Conservation (phyloP, 164 flowering plant species). For the Nelumbo lutea region DNA sequence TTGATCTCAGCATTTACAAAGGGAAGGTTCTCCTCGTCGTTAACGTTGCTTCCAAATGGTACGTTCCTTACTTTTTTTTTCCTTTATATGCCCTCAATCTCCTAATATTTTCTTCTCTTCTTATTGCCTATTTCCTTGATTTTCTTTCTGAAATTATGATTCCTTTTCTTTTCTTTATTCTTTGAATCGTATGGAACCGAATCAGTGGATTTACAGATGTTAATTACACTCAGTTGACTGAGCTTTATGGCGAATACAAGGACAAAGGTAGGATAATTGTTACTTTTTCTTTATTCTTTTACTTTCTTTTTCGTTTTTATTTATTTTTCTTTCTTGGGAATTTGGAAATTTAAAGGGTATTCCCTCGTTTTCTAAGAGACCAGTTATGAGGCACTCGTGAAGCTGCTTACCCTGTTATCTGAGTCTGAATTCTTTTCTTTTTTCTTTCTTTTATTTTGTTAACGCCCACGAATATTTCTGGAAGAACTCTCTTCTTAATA, state of each 20-base stretch:
- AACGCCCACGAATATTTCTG: too few relatives aligned
- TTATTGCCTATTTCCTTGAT: background rate
- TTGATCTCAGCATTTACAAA: constrained; percentile 53
- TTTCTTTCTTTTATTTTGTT: too few relatives aligned
- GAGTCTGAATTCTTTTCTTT: too few relatives aligned
- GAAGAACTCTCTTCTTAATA: too few relatives aligned
- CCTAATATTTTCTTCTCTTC: background rate
- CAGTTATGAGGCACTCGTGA: too few relatives aligned
- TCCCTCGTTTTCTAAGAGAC: too few relatives aligned
- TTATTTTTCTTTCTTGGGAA: too few relatives aligned
- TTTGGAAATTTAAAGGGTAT: too few relatives aligned
- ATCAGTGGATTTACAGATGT: constrained; percentile 65
- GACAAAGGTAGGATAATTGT: constrained; percentile 42
- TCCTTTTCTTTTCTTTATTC: background rate
- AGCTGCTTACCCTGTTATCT: too few relatives aligned
- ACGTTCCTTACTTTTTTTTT: background rate
- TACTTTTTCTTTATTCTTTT: background rate
- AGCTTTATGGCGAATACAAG: constrained; percentile 67
- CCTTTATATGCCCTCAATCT: background rate
- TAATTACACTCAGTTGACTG: constrained; percentile 76
- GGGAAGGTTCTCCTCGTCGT: constrained; percentile 83
- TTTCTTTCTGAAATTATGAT: background rate
- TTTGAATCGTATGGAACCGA: constrained; percentile 5
- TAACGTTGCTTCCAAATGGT: constrained; percentile 97
- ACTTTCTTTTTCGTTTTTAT: background rate